These are phyloP conservation scores for Fusarium coicis DNA, from an alignment of 2,329 filamentous ascomycete species.

Conservation along the genomic window DNA sequence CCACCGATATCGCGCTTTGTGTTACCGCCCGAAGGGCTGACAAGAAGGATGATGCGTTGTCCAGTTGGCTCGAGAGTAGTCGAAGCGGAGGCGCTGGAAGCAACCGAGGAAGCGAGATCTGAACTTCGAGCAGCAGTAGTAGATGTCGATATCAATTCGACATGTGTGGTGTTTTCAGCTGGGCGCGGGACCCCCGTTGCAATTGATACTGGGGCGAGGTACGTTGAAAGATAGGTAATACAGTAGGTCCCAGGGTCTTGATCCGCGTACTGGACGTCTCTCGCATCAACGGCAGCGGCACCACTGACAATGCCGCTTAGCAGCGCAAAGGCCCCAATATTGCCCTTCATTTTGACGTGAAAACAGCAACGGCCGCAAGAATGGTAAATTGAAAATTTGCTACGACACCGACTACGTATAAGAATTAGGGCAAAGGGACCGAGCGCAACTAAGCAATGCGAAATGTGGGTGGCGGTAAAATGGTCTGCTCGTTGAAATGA, in stretches of 20 bases:
- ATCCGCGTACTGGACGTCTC: neutral
- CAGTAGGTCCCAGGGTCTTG: neutral
- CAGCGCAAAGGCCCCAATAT: neutral
- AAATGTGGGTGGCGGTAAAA: neutral
- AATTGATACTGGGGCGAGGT: neutral
- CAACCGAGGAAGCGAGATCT: neutral
- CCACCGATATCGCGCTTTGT: neutral
- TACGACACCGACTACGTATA: neutral
- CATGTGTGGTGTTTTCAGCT: neutral
- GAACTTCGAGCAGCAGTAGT: too few species aligned
- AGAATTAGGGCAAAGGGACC: neutral
- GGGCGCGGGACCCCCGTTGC: neutral
- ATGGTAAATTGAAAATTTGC: too few species aligned
- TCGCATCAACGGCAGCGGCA: neutral
- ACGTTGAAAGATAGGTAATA: neutral
- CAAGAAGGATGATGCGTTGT: neutral
- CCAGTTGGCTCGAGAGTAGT: neutral
- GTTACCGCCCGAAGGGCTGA: neutral
- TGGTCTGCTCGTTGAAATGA: neutral
- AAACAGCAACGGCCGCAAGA: neutral
- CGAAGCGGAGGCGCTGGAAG: neutral
- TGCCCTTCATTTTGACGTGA: neutral
- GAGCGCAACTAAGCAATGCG: neutral
- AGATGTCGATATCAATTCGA: neutral
- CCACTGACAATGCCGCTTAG: neutral